Percentiles rank a stretch among this genome's conserved stretches.
Evolutionary conservation across 495 filamentous ascomycete genomes (phyloP).

Genomic region (Tuber magnatum): DNA sequence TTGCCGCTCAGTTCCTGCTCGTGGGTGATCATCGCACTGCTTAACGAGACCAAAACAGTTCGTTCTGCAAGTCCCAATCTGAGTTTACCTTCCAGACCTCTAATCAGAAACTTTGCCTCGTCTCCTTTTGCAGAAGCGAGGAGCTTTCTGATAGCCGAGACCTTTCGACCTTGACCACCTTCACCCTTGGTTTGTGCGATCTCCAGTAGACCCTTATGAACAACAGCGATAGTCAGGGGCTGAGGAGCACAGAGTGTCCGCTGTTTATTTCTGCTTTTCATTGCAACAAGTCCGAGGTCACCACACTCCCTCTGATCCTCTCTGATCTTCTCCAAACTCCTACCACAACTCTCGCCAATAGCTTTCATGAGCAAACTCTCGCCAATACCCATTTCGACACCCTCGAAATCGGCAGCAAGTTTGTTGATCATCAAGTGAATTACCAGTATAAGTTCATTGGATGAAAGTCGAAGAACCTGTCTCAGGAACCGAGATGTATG

Average conservation of each 20-base stretch:
- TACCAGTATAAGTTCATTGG: conserved; percentile 75
- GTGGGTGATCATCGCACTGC: conserved; percentile 78
- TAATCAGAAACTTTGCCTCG: conserved; percentile 86
- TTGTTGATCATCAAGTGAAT: conserved; percentile 97
- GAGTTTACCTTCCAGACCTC: conserved; percentile 89
- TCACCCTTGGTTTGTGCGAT: conserved; percentile 83
- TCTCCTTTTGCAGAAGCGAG: conserved; percentile 88
- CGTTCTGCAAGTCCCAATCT: conserved; percentile 85
- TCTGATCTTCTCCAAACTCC: conserved; percentile 79
- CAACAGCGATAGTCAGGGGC: conserved; percentile 73
- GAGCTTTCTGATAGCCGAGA: conserved; percentile 90
- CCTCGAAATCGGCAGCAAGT: conserved; percentile 89
- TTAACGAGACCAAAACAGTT: conserved; percentile 79
- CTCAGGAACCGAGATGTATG: conserved; percentile 85
- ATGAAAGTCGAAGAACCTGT: conserved; percentile 86
- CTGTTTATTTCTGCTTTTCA: conserved; percentile 88
- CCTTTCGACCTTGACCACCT: conserved; percentile 81
- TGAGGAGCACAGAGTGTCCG: conserved; percentile 97
- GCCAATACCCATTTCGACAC: conserved; percentile 91
- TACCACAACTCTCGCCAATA: conserved; percentile 87
- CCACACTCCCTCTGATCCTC: conserved; percentile 92
- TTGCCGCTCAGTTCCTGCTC: conserved; percentile 61
- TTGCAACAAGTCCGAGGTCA: conserved; percentile 86
- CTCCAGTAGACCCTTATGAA: conserved; percentile 77
- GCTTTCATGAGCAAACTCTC: conserved; percentile 98